Base-by-base conservation (phyloP, 1,284 basidiomycete species). In the Caloboletus inedulis region DNA sequence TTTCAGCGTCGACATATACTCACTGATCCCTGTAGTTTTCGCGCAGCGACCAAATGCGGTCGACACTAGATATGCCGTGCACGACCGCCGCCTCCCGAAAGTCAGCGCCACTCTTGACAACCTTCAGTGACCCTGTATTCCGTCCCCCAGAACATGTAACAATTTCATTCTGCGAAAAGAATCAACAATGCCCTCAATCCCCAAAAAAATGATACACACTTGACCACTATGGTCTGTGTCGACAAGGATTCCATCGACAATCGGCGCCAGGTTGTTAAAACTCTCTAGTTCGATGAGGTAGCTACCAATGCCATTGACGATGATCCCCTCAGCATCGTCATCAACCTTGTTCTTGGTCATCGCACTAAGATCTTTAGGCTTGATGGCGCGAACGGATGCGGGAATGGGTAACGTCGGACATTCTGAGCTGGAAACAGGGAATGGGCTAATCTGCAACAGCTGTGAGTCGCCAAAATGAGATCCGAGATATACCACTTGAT, bases 121-220 rank as follows among this genome's bases (percentile, higher is more conserved):
- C 71, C 35, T 91, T 85, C 9, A 99, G 66, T 10, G 88, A 87
- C 7, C 95, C 94, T 1, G 84, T 82, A 55, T 85, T 92, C 18
- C 81, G 80, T 0, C 86, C 88, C 2, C 96, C 96, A 3, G 94
- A 96, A 58, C 92, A 94, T 0, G 94, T 90, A 3, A 98, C 82
- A 43, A 98, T 80, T 65, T 94, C 85, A 13, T 81, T 81, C 85
- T 91, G 63, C 8, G 3, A 37, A 49, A 30, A 43, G 19, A 36
- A 47, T 66, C 13, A 54, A 45, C 9, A 53, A 37, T 52, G 21
- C 9, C 19, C n/a, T 16, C 18, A 23, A 44, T 30, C 12, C 13
- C 9, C n/a, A n/a, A n/a, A 27, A 34, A 16, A 27, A 42, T 33
- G 35, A 19, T 4, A 66, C 80, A 61, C 61, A 91, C 90, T 71